Evolutionary conservation across 2,329 filamentous ascomycete species (phyloP).

Genomic region (Endoconidiophora polonica): DNA sequence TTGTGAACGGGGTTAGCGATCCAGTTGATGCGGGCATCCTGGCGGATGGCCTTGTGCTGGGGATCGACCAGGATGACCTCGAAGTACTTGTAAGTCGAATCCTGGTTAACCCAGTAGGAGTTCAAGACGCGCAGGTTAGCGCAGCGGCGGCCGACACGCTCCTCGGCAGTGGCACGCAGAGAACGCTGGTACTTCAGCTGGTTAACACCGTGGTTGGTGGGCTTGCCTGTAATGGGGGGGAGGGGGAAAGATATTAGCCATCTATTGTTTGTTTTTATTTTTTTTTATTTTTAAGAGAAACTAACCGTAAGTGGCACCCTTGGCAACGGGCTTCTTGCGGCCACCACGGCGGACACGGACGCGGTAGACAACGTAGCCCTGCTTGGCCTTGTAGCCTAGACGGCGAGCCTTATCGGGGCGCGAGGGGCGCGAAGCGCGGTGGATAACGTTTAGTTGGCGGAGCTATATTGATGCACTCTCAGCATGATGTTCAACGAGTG

Average conservation of each 20-base stretch:
- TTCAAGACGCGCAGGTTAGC: conserved; percentile 98
- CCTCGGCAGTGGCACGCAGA: conserved; percentile 92
- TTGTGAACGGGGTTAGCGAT: conserved; percentile 99
- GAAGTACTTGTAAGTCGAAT: conserved; percentile 99
- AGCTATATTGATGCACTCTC: conserved; percentile 99
- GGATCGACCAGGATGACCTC: conserved; percentile 99
- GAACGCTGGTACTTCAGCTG: conserved; percentile 99
- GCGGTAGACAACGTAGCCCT: conserved; percentile 99
- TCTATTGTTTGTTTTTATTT: background rate
- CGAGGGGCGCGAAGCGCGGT: conserved; percentile 94
- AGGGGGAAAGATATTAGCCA: conserved; percentile 14
- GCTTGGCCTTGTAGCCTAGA: conserved; percentile 99
- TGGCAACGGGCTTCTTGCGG: conserved; percentile 87
- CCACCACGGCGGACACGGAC: conserved; percentile 96
- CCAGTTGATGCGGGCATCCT: conserved; percentile 99
- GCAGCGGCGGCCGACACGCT: conserved; percentile 98
- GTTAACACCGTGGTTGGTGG: conserved; percentile 99
- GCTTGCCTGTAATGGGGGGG: conserved; percentile 57
- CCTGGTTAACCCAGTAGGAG: conserved; percentile 99
- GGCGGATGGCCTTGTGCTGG: conserved; percentile 99
- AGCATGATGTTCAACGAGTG: conserved; percentile 99
- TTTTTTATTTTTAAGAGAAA: conserved; percentile 8
- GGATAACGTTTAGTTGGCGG: conserved; percentile 98
- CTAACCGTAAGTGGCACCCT: conserved; percentile 98
- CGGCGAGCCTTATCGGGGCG: conserved; percentile 99